These are phyloP conservation scores for Tolypocladium paradoxum DNA, from an alignment of 2,329 filamentous ascomycete species.

Conservation along the genomic window DNA sequence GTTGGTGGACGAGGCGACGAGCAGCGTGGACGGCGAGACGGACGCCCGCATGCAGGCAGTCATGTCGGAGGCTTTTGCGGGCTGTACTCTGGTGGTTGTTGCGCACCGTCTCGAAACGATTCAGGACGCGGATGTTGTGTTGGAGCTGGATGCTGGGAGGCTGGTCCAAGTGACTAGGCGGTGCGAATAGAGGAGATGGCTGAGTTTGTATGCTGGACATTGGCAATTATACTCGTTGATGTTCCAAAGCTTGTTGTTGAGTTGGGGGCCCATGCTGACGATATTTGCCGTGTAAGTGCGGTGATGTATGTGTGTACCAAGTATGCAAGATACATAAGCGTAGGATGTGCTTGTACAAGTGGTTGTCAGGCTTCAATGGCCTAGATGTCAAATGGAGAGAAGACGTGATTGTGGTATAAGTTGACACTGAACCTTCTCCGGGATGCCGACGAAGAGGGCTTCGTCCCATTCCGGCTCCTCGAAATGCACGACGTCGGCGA, in stretches of 20 bases:
- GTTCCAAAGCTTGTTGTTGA: too few species aligned
- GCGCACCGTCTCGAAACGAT: conserved; percentile 1
- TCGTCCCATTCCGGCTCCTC: not conserved
- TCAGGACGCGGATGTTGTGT: not conserved
- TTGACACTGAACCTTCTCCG: not conserved
- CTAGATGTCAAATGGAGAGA: not conserved
- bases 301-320: not conserved
- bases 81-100: conserved; percentile 1
- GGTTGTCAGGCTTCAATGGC: not conserved
- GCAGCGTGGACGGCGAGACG: conserved; percentile 3
- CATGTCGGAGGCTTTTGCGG: not conserved
- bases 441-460: not conserved
- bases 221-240: too few species aligned
- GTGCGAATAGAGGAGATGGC: too few species aligned
- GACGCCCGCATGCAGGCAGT: not conserved
- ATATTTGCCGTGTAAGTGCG: not conserved
- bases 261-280: too few species aligned
- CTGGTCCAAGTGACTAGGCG: too few species aligned
- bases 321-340: not conserved
- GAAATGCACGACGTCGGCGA: not conserved
- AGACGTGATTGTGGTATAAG: not conserved
- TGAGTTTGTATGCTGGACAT: too few species aligned
- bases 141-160: too few species aligned
- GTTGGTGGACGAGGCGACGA: conserved; percentile 5
- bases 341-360: not conserved